These are phyloP conservation scores for Suaeda aralocaspica DNA, from an alignment of 148 eudicot species.

Conservation along the genomic window DNA sequence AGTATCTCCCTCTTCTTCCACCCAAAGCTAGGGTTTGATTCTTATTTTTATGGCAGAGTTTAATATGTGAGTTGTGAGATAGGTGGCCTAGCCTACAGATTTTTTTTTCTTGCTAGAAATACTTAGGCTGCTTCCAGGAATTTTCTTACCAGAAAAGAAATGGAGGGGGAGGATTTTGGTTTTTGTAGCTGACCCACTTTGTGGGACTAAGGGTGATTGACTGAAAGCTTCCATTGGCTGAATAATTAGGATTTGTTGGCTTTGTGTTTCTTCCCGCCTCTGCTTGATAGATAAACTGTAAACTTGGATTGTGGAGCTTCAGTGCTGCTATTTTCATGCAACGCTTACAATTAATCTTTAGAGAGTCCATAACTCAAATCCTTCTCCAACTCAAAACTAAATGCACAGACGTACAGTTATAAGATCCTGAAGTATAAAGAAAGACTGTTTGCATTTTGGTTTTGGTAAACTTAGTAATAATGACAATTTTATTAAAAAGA, in stretches of 20 bases:
- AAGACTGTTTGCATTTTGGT: too few species aligned
- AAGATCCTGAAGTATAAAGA: too few species aligned
- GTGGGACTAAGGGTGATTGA: too few species aligned
- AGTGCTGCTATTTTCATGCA: neutral
- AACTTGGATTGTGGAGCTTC: neutral
- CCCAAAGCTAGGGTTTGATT: too few species aligned
- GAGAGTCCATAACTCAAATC: neutral
- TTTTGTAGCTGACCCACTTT: too few species aligned
- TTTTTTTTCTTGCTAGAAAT: too few species aligned
- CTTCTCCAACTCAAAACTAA: neutral
- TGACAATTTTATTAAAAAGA: neutral
- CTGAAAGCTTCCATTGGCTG: too few species aligned
- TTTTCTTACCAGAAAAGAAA: neutral
- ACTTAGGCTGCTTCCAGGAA: neutral
- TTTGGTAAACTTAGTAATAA: neutral
- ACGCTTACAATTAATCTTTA: neutral
- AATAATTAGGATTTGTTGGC: too few species aligned
- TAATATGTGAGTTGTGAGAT: neutral
- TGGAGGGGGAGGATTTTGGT: too few species aligned
- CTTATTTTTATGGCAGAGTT: too few species aligned
- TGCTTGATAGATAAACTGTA: neutral
- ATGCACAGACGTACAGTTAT: neutral
- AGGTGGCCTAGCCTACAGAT: too few species aligned
- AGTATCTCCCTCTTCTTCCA: too few species aligned
- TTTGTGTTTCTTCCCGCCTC: neutral